Evolutionary conservation across 148 eudicot species (phyloP), one percentile per base, ranked within the genome.

Genomic region (Linanthus parryae): DNA sequence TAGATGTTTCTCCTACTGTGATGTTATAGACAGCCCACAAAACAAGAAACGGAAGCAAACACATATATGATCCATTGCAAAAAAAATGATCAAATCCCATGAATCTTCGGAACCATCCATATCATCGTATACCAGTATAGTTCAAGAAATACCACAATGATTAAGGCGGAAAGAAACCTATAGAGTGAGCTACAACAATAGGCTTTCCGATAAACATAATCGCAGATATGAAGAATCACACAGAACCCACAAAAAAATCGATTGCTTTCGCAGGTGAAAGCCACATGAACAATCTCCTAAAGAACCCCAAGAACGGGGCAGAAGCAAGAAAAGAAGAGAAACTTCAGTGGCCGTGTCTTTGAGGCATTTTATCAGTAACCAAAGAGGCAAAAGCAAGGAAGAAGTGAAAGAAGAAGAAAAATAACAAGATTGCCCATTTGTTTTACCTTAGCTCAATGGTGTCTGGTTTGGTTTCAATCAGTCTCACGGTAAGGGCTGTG

Each of bases 71-170:
- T n/a, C 1, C n/a, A 25, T 24, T 20, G 13, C 12, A 3, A 24
- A 46, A 5, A 8, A 19, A 21, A 18, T 3, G 33, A 33, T 18
- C 19, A 22, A 30, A 51, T 27, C n/a, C n/a, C n/a, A n/a, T n/a
- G n/a, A 33, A 46, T 46, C 17, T 16, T 26, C 13, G 4, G 13
- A 19, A 20, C 38, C 40, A 58, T 27, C 39, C 54, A 6, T n/a
- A n/a, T n/a, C n/a, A n/a, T n/a, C n/a, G n/a, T n/a, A n/a, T n/a
- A n/a, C n/a, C 40, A 17, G 60, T 24, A 45, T 20, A 55, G 59
- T 56, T 46, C 46, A 75, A 79, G 67, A 72, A 66, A 62, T 46
- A 22, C 30, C 56, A 35, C 29, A 59, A 58, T 60, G 24, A 42
- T 61, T 42, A 20, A 4, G 21, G 44, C 26, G 23, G 11, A 18